Conservation (phyloP, 2,329 filamentous ascomycete genomes). For the Aureobasidium subglaciale region DNA sequence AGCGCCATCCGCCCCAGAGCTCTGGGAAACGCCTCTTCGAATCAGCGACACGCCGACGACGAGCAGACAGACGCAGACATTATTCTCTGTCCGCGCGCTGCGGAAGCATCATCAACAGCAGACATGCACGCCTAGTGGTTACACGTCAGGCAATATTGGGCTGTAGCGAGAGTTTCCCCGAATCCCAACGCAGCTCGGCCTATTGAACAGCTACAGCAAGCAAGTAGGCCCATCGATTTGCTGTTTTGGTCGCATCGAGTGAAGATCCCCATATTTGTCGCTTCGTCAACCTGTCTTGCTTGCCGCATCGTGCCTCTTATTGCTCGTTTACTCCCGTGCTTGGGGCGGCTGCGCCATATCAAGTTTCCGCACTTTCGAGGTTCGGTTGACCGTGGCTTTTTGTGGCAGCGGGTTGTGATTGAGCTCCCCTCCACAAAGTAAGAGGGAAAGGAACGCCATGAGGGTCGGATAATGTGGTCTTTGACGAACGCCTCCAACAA, state of each 20-base stretch:
- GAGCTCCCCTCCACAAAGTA: neutral
- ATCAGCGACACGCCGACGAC: neutral
- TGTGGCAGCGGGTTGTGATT: neutral
- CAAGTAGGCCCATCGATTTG: neutral
- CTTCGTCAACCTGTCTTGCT: neutral
- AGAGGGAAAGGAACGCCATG: slow-evolving; percentile 1
- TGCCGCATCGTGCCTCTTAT: slow-evolving; percentile 5
- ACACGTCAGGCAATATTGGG: slow-evolving; percentile 8
- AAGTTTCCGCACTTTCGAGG: neutral
- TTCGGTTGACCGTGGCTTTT: neutral
- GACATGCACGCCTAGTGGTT: neutral
- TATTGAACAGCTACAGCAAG: slow-evolving; percentile 10
- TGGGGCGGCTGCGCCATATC: neutral
- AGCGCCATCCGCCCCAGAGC: slow-evolving; percentile 4
- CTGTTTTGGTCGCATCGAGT: slow-evolving; percentile 1
- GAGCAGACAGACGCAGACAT: neutral
- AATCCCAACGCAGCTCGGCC: slow-evolving; percentile 6
- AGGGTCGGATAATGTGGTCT: neutral
- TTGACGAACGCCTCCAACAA: neutral
- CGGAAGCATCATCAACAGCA: neutral
- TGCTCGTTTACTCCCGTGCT: slow-evolving; percentile 3
- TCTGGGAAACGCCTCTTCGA: neutral
- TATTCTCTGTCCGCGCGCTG: neutral
- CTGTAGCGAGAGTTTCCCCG: neutral
- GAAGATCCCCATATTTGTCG: slow-evolving; percentile 5